Evolutionary conservation across 2,329 filamentous ascomycete genomes (phyloP).

Genomic region (Phialophora expanda): DNA sequence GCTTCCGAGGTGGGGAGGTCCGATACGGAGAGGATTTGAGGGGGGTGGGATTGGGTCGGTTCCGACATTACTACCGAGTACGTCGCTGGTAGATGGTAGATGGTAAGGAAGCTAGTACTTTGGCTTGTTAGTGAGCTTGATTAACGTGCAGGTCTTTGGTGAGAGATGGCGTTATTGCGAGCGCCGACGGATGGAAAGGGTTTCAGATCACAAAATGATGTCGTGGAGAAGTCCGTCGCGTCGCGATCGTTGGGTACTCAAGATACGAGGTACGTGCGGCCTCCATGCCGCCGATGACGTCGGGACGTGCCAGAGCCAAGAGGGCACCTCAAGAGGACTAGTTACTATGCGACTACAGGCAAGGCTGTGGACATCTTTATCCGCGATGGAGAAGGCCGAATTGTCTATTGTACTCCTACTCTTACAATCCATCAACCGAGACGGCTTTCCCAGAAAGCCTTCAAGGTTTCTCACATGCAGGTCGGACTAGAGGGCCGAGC

Average conservation of each 20-base stretch:
- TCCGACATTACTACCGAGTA: slow-evolving; percentile 16
- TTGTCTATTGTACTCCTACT: neutral
- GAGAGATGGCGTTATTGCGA: neutral
- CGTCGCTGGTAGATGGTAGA: neutral
- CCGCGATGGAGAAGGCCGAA: too few species aligned
- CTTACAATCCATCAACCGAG: neutral
- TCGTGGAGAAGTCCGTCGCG: neutral
- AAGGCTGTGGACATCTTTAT: neutral
- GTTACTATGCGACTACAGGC: too few species aligned
- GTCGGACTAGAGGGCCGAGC: neutral
- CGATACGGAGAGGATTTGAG: slow-evolving; percentile 27
- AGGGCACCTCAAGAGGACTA: too few species aligned
- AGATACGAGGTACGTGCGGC: too few species aligned
- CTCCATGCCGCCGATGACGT: neutral
- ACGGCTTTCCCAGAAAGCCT: neutral
- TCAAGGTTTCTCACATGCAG: neutral
- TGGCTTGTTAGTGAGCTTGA: neutral
- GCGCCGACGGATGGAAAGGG: neutral
- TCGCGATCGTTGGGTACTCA: neutral
- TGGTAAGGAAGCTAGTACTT: neutral
- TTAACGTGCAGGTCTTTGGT: neutral
- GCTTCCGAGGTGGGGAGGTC: slow-evolving; percentile 43
- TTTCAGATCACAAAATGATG: neutral
- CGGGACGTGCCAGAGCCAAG: neutral
- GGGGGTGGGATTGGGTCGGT: slow-evolving; percentile 12